Evolutionary conservation across 768 basidiomycete genomes (phyloP).

Genomic region (Kwoniella dendrophila): DNA sequence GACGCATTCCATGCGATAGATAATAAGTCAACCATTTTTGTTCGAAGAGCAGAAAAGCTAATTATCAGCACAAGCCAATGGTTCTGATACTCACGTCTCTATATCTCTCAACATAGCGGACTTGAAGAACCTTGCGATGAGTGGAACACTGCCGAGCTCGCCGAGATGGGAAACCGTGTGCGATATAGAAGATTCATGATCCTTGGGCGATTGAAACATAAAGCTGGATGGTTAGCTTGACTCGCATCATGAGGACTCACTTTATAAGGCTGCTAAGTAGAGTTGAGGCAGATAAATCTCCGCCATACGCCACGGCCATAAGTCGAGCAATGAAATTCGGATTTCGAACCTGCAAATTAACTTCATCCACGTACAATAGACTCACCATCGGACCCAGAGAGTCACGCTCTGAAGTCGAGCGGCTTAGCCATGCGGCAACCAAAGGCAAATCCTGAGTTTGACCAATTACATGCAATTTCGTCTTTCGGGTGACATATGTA

Average conservation of each 20-base stretch:
- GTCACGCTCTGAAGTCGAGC: background rate
- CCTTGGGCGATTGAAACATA: background rate
- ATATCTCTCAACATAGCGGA: background rate
- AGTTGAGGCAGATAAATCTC: background rate
- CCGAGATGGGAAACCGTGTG: background rate
- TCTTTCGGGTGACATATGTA: slow-evolving; percentile 12
- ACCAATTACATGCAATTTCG: background rate
- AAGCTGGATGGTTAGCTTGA: background rate
- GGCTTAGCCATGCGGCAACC: background rate
- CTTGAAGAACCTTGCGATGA: background rate
- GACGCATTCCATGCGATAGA: background rate
- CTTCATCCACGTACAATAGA: background rate
- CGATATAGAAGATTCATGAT: background rate
- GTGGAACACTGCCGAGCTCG: no score
- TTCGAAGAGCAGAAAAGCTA: background rate
- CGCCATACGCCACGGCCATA: background rate
- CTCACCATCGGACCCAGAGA: slow-evolving; percentile 1
- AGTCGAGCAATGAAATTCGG: background rate
- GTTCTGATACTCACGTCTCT: background rate
- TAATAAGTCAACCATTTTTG: background rate
- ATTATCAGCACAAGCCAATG: background rate
- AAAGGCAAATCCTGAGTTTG: background rate
- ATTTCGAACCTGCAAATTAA: background rate
- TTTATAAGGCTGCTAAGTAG: background rate
- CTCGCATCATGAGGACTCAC: slow-evolving; percentile 3